Evolutionary conservation across 164 flowering plant species (phyloP), one percentile per base, ranked within the genome.

Genomic region (Dillenia turbinata): DNA sequence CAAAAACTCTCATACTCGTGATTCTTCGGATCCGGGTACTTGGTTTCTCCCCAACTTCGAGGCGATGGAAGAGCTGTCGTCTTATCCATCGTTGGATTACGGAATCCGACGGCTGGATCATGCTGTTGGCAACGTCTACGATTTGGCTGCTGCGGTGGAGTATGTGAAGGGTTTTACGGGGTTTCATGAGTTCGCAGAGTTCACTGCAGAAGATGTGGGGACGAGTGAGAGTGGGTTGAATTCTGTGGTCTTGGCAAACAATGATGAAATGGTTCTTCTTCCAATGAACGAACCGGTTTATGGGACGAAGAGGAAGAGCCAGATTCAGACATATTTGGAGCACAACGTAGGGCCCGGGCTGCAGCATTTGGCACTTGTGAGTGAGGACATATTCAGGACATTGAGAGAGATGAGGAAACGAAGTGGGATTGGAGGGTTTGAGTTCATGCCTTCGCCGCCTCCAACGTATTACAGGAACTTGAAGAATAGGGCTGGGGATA

Each of bases 401-500:
- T 58, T 91, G 74, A 77, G 89, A 73, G 93, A 89, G 77, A 90
- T 90, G 97, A 78, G 88, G 79, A 70, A 65, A 78, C 61, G 93
- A 60, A 85, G 83, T 61, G 68, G 72, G 14, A 66, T 84, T 2
- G 97, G 95, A 1, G 97, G 97, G 33, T 91, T 91, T 60, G 90
- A 89, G 59, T 91, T 91, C 62, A 89, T 91, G 97, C 96, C 96
- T 9, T 66, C 93, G n/a, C 93, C 97, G 7, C 96, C 97, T 26
- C 86, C 87, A 9, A 91, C 93, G 1, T 91, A 91, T 56, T 91
- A 89, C 64, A 62, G 67, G 78, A 89, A 89, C 57, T 56, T 91
- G 80, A 83, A 78, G 86, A 71, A 66, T 17, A 60, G 96, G 64
- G 90, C 69, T 14, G 89, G 86, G 9, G 93, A 89, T 66, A 87